Base-by-base conservation (phyloP, 192 early-diverging fungal species). In the Mortierella hygrophila region DNA sequence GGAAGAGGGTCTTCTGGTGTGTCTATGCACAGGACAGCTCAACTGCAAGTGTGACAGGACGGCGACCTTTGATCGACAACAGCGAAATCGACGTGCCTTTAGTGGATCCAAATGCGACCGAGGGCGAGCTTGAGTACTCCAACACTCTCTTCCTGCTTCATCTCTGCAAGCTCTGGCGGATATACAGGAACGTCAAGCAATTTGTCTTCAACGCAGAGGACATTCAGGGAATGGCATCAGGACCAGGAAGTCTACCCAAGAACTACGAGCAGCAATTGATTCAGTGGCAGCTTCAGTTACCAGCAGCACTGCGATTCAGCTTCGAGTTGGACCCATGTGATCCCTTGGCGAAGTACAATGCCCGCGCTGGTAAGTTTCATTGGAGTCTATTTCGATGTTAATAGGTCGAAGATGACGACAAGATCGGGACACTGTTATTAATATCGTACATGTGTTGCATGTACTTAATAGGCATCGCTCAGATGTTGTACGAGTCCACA, bases 1-100 rank as follows among this genome's bases (percentile, higher is more conserved):
- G 83, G 29, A 85, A 85, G 47, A 32, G 83, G 29, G 78, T 85
- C 26, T 85, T 85, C 74, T 85, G 83, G 83, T 85, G 83, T 41
- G 54, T 85, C 37, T 85, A 85, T 54, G 74, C 57, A 38, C 38
- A 74, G 6, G 83, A 85, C 44, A 85, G 78, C 38, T 35, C 32
- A 9, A 38, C 70, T 0, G 78, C 83, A 46, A 85, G 83, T 69
- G 54, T 80, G 18, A 85, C 78, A 54, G 83, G 83, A 35, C 68
- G 83, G 63, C 70, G 78, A 44, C 83, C 83, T 9, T 55, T 85
- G 35, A 60, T 85, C 2, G 78, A 85, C 47, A 79, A 85, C 32
- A 70, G 44, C 57, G 83, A 85, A 44, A 79, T 85, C 32, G 83
- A 85, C 54, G 83, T 85, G 18, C 74, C 74, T 15, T 6, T 77